Conservation (phyloP, 2,329 filamentous ascomycete genomes). For the Exophiala lecanii-corni region DNA sequence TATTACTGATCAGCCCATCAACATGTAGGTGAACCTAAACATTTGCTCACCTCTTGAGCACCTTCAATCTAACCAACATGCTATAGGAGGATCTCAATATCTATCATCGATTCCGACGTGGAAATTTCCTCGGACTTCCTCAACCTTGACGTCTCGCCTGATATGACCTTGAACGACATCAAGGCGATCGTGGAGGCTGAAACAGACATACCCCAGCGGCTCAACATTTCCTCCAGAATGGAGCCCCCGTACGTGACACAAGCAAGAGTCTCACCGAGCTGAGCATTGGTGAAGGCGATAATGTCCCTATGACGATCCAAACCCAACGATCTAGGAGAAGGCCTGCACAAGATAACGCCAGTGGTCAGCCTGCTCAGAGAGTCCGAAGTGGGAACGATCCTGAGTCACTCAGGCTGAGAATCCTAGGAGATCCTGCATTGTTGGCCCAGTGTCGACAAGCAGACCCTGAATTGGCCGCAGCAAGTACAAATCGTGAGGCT, state of each 20-base stretch:
- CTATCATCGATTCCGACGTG: constrained; percentile 69
- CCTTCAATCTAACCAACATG: no score
- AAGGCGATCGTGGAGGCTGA: constrained; percentile 87
- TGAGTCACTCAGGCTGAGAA: constrained; percentile 75
- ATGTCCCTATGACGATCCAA: constrained; percentile 78
- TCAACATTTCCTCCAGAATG: constrained; percentile 89
- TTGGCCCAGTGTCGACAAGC: constrained; percentile 66
- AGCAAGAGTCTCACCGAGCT: constrained; percentile 76
- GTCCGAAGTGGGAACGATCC: constrained; percentile 52
- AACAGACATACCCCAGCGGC: constrained; percentile 63
- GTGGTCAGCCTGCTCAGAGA: constrained; percentile 19
- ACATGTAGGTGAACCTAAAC: no score
- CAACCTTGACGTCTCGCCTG: constrained; percentile 73
- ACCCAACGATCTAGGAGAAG: constrained; percentile 22
- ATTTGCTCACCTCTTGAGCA: no score
- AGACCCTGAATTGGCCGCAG: constrained; percentile 71
- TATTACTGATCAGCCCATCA: no score
- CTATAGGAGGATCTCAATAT: constrained; percentile 84
- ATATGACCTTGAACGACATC: constrained; percentile 77
- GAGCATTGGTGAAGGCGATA: constrained; percentile 79
- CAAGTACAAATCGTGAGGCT: constrained; percentile 67
- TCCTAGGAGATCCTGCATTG: constrained; percentile 72
- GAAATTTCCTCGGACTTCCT: constrained; percentile 67
- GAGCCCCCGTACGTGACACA: constrained; percentile 71
- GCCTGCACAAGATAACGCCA: constrained; percentile 14